These are phyloP conservation scores for Medicago arabica DNA, from an alignment of 306 rosid genomes.

Conservation along the genomic window DNA sequence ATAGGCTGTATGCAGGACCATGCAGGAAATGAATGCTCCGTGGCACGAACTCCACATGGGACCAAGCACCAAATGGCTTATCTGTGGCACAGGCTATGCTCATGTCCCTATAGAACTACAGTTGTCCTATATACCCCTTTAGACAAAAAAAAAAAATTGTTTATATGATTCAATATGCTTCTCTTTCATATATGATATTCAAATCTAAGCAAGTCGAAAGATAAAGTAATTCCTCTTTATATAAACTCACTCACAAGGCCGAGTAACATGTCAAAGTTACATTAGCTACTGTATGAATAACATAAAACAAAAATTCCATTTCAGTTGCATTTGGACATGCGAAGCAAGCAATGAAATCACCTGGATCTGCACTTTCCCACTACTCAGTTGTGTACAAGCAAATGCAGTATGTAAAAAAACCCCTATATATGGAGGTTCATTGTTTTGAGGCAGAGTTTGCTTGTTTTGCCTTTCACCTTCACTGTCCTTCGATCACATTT, in stretches of 20 bases:
- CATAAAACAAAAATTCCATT: neutral
- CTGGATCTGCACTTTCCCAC: neutral
- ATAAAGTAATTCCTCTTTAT: neutral
- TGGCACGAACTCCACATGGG: too few species aligned
- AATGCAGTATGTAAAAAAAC: neutral
- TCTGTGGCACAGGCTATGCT: too few species aligned
- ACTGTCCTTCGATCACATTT: conserved; percentile 24
- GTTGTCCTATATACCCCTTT: too few species aligned
- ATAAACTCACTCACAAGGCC: conserved; percentile 4
- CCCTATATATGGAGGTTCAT: neutral
- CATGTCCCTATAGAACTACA: too few species aligned
- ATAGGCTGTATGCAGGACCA: too few species aligned
- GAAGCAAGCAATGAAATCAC: neutral
- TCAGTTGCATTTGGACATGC: conserved; percentile 12
- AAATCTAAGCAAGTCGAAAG: conserved; percentile 4
- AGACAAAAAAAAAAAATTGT: too few species aligned
- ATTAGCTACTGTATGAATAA: neutral
- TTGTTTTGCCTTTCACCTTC: conserved; percentile 19
- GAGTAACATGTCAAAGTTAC: neutral
- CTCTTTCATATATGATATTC: neutral
- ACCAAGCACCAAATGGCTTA: too few species aligned
- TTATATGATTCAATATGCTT: neutral
- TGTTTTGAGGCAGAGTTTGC: conserved; percentile 10
- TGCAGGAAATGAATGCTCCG: too few species aligned
- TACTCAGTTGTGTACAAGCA: conserved; percentile 8